phyloP scores from a whole-genome alignment of 2,329 filamentous ascomycete species.

The Monilinia polystroma region DNA sequence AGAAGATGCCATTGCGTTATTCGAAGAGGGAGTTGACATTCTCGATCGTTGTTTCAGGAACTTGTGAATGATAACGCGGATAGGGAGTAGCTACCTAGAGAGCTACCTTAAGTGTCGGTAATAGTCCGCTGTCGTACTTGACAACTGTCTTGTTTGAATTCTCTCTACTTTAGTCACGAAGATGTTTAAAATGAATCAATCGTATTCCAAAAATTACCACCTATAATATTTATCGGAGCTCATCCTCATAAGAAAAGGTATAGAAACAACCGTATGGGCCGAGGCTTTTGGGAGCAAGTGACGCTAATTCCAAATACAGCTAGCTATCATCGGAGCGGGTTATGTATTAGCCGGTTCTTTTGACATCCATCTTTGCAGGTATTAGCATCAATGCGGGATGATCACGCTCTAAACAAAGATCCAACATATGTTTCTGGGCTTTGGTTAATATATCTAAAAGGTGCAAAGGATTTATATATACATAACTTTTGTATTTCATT shows the following conservation, averaged over 20 bases:
- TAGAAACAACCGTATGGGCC: constrained; percentile 6
- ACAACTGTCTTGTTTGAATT: neutral
- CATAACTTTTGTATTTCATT: no score
- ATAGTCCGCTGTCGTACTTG: neutral
- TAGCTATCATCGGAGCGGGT: neutral
- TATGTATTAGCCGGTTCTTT: neutral
- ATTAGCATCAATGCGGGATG: neutral
- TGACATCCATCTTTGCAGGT: neutral
- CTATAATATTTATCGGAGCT: neutral
- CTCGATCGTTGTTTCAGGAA: neutral
- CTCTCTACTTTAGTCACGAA: neutral
- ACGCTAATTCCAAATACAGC: neutral
- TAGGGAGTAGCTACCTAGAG: neutral
- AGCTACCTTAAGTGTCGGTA: neutral
- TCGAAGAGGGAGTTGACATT: constrained; percentile 13
- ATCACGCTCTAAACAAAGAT: neutral
- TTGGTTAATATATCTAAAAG: neutral
- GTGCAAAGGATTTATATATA: neutral
- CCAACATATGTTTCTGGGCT: neutral
- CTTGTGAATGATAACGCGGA: constrained; percentile 2
- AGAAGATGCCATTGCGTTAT: neutral
- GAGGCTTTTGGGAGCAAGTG: neutral
- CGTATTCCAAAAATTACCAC: neutral
- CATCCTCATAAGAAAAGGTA: neutral
- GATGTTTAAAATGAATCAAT: neutral